Conservation (phyloP, 1,284 basidiomycete species). For the Kalmanozyma brasiliensis region DNA sequence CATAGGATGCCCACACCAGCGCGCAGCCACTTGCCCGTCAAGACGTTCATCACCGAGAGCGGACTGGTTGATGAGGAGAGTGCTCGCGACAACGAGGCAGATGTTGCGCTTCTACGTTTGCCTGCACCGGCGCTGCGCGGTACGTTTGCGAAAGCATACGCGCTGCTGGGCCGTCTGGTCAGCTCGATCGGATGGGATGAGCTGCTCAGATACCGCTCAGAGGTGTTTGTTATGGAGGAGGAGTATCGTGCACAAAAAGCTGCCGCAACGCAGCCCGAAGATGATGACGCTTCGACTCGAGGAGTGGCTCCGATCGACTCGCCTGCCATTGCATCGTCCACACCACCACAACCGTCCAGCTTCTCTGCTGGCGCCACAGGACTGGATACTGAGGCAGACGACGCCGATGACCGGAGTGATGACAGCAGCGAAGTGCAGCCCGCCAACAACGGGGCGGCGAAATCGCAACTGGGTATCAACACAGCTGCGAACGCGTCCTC, state of each 20-base stretch:
- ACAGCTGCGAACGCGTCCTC: conserved; percentile 54
- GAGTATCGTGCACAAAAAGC: conserved; percentile 81
- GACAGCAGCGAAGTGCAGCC: conserved; percentile 31
- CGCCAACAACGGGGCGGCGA: conserved; percentile 3
- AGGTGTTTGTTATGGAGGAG: conserved; percentile 99
- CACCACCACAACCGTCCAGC: conserved; percentile 26
- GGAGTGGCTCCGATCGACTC: conserved; percentile 29
- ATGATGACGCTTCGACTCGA: conserved; percentile 30
- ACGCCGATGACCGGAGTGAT: conserved; percentile 25
- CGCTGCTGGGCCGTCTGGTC: conserved; percentile 86
- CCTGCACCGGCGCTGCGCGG: conserved; percentile 93
- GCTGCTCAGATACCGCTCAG: conserved; percentile 88
- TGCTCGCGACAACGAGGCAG: conserved; percentile 88
- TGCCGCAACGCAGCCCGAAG: conserved; percentile 24
- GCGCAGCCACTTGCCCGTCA: conserved; percentile 86
- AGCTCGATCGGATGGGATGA: conserved; percentile 98
- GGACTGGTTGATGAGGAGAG: conserved; percentile 73
- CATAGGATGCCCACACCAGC: conserved; percentile 87
- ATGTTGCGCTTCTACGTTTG: conserved; percentile 88
- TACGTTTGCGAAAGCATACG: conserved; percentile 94
- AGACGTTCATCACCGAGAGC: conserved; percentile 82
- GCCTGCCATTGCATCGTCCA: conserved; percentile 32
- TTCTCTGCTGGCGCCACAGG: conserved; percentile 9
- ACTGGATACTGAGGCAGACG: conserved; percentile 8
- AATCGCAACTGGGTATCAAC: conserved; percentile 49